Conservation (phyloP, 345 rosid genomes). For the Syzygium aromaticum region DNA sequence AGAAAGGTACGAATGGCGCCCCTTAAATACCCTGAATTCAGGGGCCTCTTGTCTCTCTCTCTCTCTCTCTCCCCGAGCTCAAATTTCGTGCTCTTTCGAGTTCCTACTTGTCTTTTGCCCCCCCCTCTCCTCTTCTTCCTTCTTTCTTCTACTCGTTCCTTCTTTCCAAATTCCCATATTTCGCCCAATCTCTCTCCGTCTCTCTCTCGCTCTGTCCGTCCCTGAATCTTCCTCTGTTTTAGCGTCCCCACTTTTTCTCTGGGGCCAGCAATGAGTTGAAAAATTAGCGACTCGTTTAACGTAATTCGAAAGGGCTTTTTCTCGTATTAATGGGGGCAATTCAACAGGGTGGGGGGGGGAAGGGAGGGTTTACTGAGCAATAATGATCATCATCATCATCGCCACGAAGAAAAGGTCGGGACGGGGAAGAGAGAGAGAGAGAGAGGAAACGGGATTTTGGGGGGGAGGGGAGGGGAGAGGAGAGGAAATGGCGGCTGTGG, state of each 20-base stretch:
- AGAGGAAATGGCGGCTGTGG: constrained; percentile 65
- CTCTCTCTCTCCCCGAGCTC: not conserved
- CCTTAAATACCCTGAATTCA: constrained; percentile 21
- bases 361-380: too few relatives aligned
- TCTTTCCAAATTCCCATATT: not conserved
- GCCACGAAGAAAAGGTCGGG: not conserved
- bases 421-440: too few relatives aligned
- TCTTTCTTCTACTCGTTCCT: not conserved
- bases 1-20: constrained; percentile 1
- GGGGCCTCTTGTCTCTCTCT: not conserved
- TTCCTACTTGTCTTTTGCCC: not conserved
- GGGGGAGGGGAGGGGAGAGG: too few relatives aligned
- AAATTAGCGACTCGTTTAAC: not conserved
- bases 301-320: not conserved
- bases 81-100: not conserved
- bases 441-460: too few relatives aligned
- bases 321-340: not conserved
- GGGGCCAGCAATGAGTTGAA: not conserved
- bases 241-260: not conserved
- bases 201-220: too few relatives aligned
- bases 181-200: not conserved
- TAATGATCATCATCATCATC: not conserved
- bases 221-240: not conserved
- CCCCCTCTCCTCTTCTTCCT: not conserved
- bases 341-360: too few relatives aligned